Percentiles rank a stretch among this genome's conserved stretches.
Conservation (phyloP, 2,329 filamentous ascomycete species). For the Pyrenochaeta sp. region DNA sequence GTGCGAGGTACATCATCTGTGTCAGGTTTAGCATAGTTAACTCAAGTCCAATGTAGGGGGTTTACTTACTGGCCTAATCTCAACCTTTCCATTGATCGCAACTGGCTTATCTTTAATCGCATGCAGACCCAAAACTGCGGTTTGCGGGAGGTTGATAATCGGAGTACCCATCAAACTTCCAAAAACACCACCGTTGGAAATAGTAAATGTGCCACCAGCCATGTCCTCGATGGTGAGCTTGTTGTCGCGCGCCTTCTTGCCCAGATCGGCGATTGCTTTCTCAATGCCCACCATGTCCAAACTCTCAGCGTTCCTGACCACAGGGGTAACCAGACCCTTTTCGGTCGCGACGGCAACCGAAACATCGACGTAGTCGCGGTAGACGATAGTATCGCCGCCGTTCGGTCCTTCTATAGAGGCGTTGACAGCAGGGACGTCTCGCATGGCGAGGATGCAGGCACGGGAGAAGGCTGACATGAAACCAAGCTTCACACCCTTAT, state of each 20-base stretch:
- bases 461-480: constrained; percentile 99
- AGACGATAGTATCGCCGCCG: constrained; percentile 96
- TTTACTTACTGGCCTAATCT: constrained; percentile 76
- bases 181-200: constrained; percentile 96
- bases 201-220: constrained; percentile 97
- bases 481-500: constrained; percentile 96
- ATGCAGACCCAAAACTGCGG: constrained; percentile 88
- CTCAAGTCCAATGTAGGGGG: neutral
- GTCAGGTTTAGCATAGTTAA: constrained; percentile 12
- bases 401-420: constrained; percentile 96
- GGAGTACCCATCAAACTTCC: constrained; percentile 97
- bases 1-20: constrained; percentile 96
- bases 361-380: constrained; percentile 97
- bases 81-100: constrained; percentile 90
- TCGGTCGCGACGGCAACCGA: constrained; percentile 97
- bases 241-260: constrained; percentile 95
- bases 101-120: constrained; percentile 95
- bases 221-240: constrained; percentile 99
- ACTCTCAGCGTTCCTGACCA: constrained; percentile 90
- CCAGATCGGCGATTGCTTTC: constrained; percentile 88
- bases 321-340: constrained; percentile 95
- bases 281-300: constrained; percentile 92
- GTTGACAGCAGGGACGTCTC: constrained; percentile 92
- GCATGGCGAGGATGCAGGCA: constrained; percentile 90
- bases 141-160: constrained; percentile 97